These are phyloP conservation scores for Hyaloscypha finlandica DNA, from an alignment of 495 filamentous ascomycete genomes.

Conservation along the genomic window DNA sequence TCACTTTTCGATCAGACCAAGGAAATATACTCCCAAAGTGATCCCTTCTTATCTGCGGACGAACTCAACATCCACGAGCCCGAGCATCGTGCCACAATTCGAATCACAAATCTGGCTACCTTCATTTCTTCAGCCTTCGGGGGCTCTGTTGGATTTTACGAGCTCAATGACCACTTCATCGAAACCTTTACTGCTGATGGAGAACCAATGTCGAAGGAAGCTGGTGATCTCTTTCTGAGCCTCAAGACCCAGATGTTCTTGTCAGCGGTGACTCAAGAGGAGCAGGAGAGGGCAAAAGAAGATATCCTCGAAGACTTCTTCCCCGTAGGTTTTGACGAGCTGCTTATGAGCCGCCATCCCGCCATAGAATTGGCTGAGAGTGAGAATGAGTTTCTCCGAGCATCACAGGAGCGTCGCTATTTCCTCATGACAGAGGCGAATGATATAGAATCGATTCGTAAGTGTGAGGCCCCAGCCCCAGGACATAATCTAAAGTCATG, in stretches of 20 bases:
- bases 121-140: conserved; percentile 81
- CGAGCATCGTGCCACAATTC: conserved; percentile 72
- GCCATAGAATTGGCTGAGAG: conserved; percentile 64
- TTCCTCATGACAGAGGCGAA: conserved; percentile 65
- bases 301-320: conserved; percentile 76
- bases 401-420: conserved; percentile 63
- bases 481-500: conserved; percentile 28
- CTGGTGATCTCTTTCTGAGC: conserved; percentile 73
- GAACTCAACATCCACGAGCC: conserved; percentile 71
- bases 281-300: conserved; percentile 62
- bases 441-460: conserved; percentile 59
- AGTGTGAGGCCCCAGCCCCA: conserved; percentile 12
- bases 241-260: conserved; percentile 88
- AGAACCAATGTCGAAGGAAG: conserved; percentile 67
- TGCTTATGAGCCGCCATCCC: conserved; percentile 64
- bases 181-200: conserved; percentile 81
- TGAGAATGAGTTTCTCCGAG: conserved; percentile 73
- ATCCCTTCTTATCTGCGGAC: conserved; percentile 69
- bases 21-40: conserved; percentile 69
- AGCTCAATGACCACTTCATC: conserved; percentile 82
- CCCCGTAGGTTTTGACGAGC: conserved; percentile 65
- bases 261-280: conserved; percentile 61
- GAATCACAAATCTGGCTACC: conserved; percentile 85
- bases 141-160: conserved; percentile 78
- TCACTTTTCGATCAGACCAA: conserved; percentile 81